Evolutionary conservation across 768 basidiomycete genomes (phyloP).

Genomic region (Boletus rex-veris): DNA sequence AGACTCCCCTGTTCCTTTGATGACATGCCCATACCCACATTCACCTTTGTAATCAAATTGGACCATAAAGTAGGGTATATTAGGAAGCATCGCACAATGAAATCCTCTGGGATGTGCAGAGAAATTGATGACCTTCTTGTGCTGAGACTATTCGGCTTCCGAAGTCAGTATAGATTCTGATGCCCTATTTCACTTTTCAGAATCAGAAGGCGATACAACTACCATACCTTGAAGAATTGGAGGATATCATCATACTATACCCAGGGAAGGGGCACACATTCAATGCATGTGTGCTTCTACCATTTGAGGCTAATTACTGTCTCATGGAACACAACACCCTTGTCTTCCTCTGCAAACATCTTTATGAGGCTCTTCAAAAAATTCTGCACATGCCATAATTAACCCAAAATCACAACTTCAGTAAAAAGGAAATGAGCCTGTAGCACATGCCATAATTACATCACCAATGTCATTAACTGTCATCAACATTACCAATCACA

Average conservation of each 20-base stretch:
- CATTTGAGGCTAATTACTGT: slow-evolving; percentile 83
- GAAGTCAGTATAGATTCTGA: slow-evolving; percentile 93
- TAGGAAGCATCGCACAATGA: slow-evolving; percentile 91
- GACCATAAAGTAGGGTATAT: slow-evolving; percentile 98
- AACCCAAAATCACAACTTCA: slow-evolving; percentile 1
- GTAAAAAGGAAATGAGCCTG: too few species aligned
- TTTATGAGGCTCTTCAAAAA: slow-evolving; percentile 93
- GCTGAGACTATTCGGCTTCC: slow-evolving; percentile 97
- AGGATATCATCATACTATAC: slow-evolving; percentile 83
- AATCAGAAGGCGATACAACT: background rate
- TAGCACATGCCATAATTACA: too few species aligned
- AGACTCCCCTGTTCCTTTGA: slow-evolving; percentile 80
- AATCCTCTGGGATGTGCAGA: slow-evolving; percentile 88
- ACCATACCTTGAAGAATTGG: slow-evolving; percentile 81
- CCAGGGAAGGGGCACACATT: slow-evolving; percentile 91
- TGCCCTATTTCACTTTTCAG: slow-evolving; percentile 2
- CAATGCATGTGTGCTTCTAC: slow-evolving; percentile 91
- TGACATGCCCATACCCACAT: slow-evolving; percentile 97
- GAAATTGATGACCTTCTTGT: slow-evolving; percentile 97
- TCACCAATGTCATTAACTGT: too few species aligned
- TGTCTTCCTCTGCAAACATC: slow-evolving; percentile 90
- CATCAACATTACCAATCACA: too few species aligned
- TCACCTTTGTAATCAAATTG: slow-evolving; percentile 98
- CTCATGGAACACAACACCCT: slow-evolving; percentile 94
- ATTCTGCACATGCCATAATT: slow-evolving; percentile 39